These are phyloP conservation scores for Prosopis cineraria DNA, from an alignment of 306 rosid genomes.

Conservation along the genomic window DNA sequence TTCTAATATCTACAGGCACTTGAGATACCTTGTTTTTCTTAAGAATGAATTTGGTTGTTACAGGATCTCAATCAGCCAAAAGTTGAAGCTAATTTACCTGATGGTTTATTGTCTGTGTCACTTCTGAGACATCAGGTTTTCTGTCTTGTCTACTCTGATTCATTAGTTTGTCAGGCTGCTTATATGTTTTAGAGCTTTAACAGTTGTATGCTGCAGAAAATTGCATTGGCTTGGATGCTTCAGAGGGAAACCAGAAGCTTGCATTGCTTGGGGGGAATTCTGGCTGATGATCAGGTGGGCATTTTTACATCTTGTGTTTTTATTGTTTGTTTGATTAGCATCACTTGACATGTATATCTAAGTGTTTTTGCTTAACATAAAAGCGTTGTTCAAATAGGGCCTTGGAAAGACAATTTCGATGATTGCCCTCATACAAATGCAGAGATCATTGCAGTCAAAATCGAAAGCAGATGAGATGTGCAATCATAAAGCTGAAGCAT, in stretches of 20 bases:
- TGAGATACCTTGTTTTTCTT: slow-evolving; percentile 1
- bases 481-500: slow-evolving; percentile 77
- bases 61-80: slow-evolving; percentile 90
- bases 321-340: slow-evolving; percentile 16
- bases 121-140: slow-evolving; percentile 95
- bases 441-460: slow-evolving; percentile 63
- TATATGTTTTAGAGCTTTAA: slow-evolving; percentile 25
- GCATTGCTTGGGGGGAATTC: slow-evolving; percentile 95
- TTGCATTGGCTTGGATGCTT: slow-evolving; percentile 96
- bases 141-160: slow-evolving; percentile 31
- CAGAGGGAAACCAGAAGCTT: slow-evolving; percentile 92
- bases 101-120: slow-evolving; percentile 80
- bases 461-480: slow-evolving; percentile 55
- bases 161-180: slow-evolving; percentile 15
- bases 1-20: not conserved
- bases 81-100: slow-evolving; percentile 66
- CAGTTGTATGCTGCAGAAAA: slow-evolving; percentile 64
- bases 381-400: slow-evolving; percentile 64
- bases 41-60: slow-evolving; percentile 39
- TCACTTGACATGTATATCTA: slow-evolving; percentile 15
- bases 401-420: slow-evolving; percentile 97
- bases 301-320: slow-evolving; percentile 13
- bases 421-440: slow-evolving; percentile 91
- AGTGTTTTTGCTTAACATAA: slow-evolving; percentile 20
- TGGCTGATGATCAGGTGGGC: slow-evolving; percentile 97